A percentile compares a stretch with the other conserved stretches of the same genome.
phyloP scores from a whole-genome alignment of 495 filamentous ascomycete genomes.

The Trichoderma erinaceum region DNA sequence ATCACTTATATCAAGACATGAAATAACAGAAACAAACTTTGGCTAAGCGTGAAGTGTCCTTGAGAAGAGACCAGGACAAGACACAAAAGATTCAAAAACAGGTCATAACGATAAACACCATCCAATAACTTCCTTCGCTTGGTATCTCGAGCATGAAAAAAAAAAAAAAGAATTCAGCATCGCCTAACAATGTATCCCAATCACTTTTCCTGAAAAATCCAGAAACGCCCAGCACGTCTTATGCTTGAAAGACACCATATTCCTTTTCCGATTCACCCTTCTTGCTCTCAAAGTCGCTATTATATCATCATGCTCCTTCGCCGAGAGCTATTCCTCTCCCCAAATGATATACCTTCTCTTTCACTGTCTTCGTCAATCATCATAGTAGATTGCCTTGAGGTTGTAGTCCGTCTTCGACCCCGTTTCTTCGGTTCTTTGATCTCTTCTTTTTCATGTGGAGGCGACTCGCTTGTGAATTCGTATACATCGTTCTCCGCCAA shows the following conservation, averaged over 20 bases:
- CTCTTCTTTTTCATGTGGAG: conserved; percentile 17
- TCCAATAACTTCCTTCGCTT: conserved; percentile 14
- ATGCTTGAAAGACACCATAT: background rate
- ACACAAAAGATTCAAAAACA: conserved; percentile 16
- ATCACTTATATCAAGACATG: background rate
- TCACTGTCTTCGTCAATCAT: conserved; percentile 21
- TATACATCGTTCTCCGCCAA: conserved; percentile 27
- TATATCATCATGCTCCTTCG: conserved; percentile 54
- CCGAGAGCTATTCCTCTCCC: conserved; percentile 24
- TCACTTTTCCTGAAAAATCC: background rate
- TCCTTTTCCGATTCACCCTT: conserved; percentile 2
- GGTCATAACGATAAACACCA: conserved; percentile 17
- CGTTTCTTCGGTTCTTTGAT: conserved; percentile 17
- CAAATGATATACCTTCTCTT: background rate
- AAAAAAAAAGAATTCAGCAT: background rate
- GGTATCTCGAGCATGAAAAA: conserved; percentile 15
- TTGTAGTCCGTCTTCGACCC: conserved; percentile 17
- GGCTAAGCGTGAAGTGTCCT: background rate
- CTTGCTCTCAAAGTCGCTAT: conserved; percentile 21
- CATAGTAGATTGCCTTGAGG: conserved; percentile 25
- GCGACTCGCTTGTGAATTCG: conserved; percentile 32
- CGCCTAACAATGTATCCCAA: background rate
- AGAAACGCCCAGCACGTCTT: conserved; percentile 6
- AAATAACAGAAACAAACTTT: background rate
- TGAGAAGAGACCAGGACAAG: conserved; percentile 1